Evolutionary conservation across 2,329 filamentous ascomycete genomes (phyloP).

Genomic region (Ophiostoma perfectum): DNA sequence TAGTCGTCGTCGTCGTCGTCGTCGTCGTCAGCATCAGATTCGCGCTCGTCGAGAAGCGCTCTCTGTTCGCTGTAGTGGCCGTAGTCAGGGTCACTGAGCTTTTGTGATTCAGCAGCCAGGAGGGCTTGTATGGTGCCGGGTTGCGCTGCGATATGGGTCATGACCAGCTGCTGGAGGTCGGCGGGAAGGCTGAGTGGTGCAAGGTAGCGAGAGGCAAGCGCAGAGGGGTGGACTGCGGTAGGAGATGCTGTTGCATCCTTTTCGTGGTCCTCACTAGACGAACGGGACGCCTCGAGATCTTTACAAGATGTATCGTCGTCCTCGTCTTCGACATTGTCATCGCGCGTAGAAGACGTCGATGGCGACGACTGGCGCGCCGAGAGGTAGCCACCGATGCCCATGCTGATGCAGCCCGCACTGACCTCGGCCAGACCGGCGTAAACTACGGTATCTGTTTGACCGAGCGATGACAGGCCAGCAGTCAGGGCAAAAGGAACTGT

Average conservation of each 20-base stretch:
- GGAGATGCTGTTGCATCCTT: constrained; percentile 27
- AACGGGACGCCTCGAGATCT: neutral
- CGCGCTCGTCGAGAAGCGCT: neutral
- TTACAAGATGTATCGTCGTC: constrained; percentile 16
- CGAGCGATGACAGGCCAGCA: constrained; percentile 59
- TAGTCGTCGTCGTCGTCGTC: constrained; percentile 16
- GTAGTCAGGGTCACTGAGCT: constrained; percentile 13
- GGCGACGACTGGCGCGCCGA: constrained; percentile 41
- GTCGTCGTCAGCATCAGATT: neutral
- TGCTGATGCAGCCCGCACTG: constrained; percentile 65
- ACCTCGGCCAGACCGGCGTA: constrained; percentile 65
- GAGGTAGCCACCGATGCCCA: constrained; percentile 67
- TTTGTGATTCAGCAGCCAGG: neutral
- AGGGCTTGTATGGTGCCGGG: constrained; percentile 18
- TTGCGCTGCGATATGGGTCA: constrained; percentile 22
- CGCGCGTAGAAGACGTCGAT: constrained; percentile 16
- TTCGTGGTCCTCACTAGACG: constrained; percentile 16
- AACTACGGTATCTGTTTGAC: constrained; percentile 57
- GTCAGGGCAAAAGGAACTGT: constrained; percentile 72
- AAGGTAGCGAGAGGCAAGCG: constrained; percentile 24
- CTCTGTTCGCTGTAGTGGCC: constrained; percentile 16
- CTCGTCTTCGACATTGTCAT: constrained; percentile 15
- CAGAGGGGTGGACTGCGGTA: neutral
- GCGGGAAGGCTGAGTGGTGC: constrained; percentile 26
- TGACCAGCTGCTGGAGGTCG: constrained; percentile 26